Evolutionary conservation across 352 stramenopile species (phyloP).

Genomic region (Phytophthora brassicae): DNA sequence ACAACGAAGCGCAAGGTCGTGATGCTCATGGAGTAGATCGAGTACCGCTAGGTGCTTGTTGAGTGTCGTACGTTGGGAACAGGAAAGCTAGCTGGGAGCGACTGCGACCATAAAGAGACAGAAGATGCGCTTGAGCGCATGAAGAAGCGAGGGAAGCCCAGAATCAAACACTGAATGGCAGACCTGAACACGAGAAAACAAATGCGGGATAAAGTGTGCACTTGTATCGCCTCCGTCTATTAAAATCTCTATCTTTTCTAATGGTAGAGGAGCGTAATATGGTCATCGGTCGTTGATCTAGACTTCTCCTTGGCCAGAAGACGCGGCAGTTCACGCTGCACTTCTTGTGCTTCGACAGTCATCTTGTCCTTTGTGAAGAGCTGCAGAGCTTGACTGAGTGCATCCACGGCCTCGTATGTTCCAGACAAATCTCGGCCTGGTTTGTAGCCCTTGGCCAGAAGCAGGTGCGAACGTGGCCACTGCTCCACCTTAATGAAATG

Average conservation of each 20-base stretch:
- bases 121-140: not conserved
- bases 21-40: slow-evolving; percentile 74
- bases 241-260: slow-evolving; percentile 27
- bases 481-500: slow-evolving; percentile 60
- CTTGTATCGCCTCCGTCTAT: slow-evolving; percentile 16
- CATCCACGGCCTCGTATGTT: slow-evolving; percentile 52
- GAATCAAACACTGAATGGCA: slow-evolving; percentile 32
- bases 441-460: slow-evolving; percentile 68
- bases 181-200: slow-evolving; percentile 32
- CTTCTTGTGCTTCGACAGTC: slow-evolving; percentile 37
- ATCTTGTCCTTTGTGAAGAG: slow-evolving; percentile 34
- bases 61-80: slow-evolving; percentile 18
- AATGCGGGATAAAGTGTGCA: slow-evolving; percentile 27
- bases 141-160: slow-evolving; percentile 14
- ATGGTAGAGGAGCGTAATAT: slow-evolving; percentile 51
- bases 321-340: slow-evolving; percentile 33
- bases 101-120: slow-evolving; percentile 19
- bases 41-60: slow-evolving; percentile 16
- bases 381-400: slow-evolving; percentile 40
- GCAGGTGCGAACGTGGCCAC: slow-evolving; percentile 44
- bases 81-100: slow-evolving; percentile 23
- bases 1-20: slow-evolving; percentile 87
- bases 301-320: slow-evolving; percentile 38
- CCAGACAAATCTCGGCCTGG: slow-evolving; percentile 49
- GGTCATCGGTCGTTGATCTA: slow-evolving; percentile 19